Base-by-base conservation (phyloP, 352 stramenopile species). In the Phytophthora hybrid region DNA sequence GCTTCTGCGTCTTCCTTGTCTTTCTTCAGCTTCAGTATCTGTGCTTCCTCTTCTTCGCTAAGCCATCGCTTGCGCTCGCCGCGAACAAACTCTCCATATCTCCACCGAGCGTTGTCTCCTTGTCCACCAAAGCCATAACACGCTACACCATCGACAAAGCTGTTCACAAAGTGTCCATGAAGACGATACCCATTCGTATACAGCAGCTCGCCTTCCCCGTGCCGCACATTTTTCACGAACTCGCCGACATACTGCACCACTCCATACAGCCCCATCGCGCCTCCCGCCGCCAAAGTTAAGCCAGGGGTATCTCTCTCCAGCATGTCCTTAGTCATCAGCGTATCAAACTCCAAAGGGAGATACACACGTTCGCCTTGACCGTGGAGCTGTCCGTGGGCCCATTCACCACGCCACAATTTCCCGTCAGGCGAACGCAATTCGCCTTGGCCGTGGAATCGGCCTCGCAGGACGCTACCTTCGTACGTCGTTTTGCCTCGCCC, bases 161-260 rank as follows among this genome's bases (percentile, higher is more conserved):
- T 84, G 4, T 81, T 62, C 0, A 69, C 65, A 32, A 93, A 93
- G 18, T 61, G 11, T 1, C 86, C 88, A 8, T 41, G 51, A 21
- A 95, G 49, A 31, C 66, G 77, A 52, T 87, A 79, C 1, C 88
- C 88, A n/a, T 92, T 93, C 19, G 84, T 77, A 49, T 82, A 92
- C 26, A 89, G 66, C 31, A 88, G 16, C 11, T 78, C 70, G 1
- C 86, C 89, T 13, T 63, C 47, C 1, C 88, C 86, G 14, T 94
- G 80, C 3, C 86, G 81, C 4, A 86, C 74, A 52, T 82, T 81
- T 1, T 83, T 60, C 1, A 68, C 66, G 47, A 92, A 89, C 46
- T 71, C 72, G 0, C 88, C 88, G 47, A 84, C 71, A 55, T 92
- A 94, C n/a, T 61, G 57, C 32, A 89, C 67, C 19, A 94, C 57